A percentile compares a stretch with the other conserved stretches of the same genome.
These are phyloP conservation scores for Fusarium miscanthi DNA, from an alignment of 2,329 filamentous ascomycete species.

Conservation along the genomic window DNA sequence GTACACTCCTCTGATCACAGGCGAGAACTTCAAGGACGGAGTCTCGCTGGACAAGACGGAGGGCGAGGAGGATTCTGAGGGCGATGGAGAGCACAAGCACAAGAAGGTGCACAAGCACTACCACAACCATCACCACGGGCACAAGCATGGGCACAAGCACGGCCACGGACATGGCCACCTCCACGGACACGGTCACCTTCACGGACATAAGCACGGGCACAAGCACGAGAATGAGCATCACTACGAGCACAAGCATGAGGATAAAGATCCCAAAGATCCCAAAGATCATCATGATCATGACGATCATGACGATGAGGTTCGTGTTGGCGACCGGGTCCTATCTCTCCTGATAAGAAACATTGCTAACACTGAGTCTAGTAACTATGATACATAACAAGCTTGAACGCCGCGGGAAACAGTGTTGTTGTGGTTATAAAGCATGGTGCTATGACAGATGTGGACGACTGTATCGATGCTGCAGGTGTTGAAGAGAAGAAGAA, in stretches of 20 bases:
- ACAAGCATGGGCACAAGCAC: conserved; percentile 1
- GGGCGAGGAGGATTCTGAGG: neutral
- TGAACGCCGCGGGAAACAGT: neutral
- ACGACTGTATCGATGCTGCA: neutral
- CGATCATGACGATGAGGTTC: conserved; percentile 5
- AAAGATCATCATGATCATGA: neutral
- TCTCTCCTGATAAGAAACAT: neutral
- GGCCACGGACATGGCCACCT: conserved; percentile 1
- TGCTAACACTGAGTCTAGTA: conserved; percentile 7
- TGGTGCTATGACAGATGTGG: neutral
- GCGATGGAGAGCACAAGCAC: conserved; percentile 7
- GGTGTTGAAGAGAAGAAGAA: neutral
- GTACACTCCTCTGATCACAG: conserved; percentile 45
- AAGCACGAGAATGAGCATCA: conserved; percentile 2
- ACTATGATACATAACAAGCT: neutral
- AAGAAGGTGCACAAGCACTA: conserved; percentile 13
- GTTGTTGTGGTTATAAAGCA: neutral
- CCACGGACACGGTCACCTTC: neutral
- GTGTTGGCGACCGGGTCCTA: neutral
- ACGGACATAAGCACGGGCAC: conserved; percentile 6
- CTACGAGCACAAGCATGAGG: neutral
- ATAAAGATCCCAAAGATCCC: neutral
- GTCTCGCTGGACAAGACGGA: neutral
- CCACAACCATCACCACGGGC: conserved; percentile 2
- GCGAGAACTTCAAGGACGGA: conserved; percentile 44